These are phyloP conservation scores for Fomitopsis betulina DNA, from an alignment of 1,284 basidiomycete genomes.

Conservation along the genomic window DNA sequence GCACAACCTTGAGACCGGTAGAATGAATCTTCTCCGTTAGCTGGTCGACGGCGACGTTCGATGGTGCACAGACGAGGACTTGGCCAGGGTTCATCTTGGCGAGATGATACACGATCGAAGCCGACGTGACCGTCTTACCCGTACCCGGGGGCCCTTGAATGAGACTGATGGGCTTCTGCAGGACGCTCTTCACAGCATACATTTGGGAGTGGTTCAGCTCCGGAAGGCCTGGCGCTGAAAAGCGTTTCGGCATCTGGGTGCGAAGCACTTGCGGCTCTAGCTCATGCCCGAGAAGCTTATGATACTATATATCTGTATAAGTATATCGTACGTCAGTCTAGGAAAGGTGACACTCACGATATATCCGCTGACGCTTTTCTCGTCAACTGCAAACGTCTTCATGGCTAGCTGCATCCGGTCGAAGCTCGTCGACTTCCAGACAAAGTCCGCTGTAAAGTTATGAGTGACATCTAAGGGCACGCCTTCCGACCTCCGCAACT, in stretches of 20 bases:
- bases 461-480: slow-evolving; percentile 94
- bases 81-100: slow-evolving; percentile 99
- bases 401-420: slow-evolving; percentile 99
- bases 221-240: slow-evolving; percentile 95
- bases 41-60: slow-evolving; percentile 99
- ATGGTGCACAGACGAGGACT: slow-evolving; percentile 97
- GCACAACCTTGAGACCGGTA: slow-evolving; percentile 96
- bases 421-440: slow-evolving; percentile 99
- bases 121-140: slow-evolving; percentile 99
- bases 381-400: slow-evolving; percentile 99
- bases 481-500: slow-evolving; percentile 88
- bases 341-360: slow-evolving; percentile 57
- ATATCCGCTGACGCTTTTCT: slow-evolving; percentile 98
- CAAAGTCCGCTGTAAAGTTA: slow-evolving; percentile 95
- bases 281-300: slow-evolving; percentile 97
- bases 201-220: slow-evolving; percentile 99
- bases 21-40: slow-evolving; percentile 98
- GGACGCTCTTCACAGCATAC: slow-evolving; percentile 97
- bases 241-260: slow-evolving; percentile 94
- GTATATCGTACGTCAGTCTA: background rate
- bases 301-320: slow-evolving; percentile 59
- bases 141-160: slow-evolving; percentile 99
- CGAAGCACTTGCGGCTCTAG: slow-evolving; percentile 86
- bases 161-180: slow-evolving; percentile 97
- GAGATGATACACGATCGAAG: slow-evolving; percentile 97